A percentile compares a stretch with the other conserved stretches of the same genome.
phyloP scores from a whole-genome alignment of 345 rosid species.

The Moricandia arvensis region DNA sequence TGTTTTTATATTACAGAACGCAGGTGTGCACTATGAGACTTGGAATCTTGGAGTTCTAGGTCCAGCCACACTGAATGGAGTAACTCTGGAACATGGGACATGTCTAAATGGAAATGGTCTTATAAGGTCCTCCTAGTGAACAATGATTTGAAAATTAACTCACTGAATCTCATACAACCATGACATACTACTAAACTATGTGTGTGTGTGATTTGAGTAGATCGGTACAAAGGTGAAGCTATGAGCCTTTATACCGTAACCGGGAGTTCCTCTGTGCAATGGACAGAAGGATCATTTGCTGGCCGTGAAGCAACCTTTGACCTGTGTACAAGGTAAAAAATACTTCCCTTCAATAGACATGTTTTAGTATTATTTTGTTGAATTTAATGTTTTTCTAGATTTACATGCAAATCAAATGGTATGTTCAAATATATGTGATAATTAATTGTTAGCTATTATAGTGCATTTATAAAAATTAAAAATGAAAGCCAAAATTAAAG shows the following conservation, averaged over 20 bases:
- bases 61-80: constrained; percentile 61
- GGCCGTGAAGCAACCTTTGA: constrained; percentile 48
- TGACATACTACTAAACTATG: no score
- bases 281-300: constrained; percentile 52
- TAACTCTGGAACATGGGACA: constrained; percentile 59
- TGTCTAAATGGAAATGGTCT: constrained; percentile 85
- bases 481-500: not conserved
- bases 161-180: no score
- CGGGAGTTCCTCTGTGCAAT: constrained; percentile 47
- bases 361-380: no score
- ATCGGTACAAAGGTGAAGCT: no score
- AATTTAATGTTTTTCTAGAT: no score
- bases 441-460: no score
- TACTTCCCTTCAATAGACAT: not conserved
- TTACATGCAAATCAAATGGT: no score
- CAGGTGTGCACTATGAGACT: constrained; percentile 69
- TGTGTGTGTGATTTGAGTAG: no score
- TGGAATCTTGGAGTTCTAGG: constrained; percentile 72
- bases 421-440: no score
- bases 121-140: constrained; percentile 56
- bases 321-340: constrained; percentile 78
- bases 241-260: no score
- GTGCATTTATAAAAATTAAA: no score
- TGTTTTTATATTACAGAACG: constrained; percentile 45
- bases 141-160: no score